These are phyloP conservation scores for Hyphopichia buzzinii DNA, from an alignment of 1,139 yeast species.

Conservation along the genomic window DNA sequence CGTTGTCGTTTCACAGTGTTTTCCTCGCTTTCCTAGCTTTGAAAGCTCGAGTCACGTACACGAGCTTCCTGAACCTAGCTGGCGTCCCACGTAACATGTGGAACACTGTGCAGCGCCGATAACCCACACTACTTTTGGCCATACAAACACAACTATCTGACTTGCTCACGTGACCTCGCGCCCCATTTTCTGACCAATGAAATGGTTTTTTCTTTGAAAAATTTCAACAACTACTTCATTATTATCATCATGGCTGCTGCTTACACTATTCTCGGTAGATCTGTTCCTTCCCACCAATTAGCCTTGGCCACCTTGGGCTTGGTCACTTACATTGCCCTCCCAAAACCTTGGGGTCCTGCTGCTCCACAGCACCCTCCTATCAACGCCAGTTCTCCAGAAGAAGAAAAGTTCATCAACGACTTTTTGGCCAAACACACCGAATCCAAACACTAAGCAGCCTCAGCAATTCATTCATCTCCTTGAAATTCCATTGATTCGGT, in stretches of 20 bases:
- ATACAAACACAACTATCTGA: too few species aligned
- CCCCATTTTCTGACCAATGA: not conserved
- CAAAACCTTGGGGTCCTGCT: conserved; percentile 71
- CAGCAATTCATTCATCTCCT: not conserved
- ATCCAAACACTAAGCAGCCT: conserved; percentile 34
- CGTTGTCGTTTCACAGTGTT: too few species aligned
- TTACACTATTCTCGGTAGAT: conserved; percentile 72
- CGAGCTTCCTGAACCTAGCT: too few species aligned
- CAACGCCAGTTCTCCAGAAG: conserved; percentile 80
- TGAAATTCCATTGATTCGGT: too few species aligned
- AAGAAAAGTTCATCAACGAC: conserved; percentile 68
- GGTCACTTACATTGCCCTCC: conserved; percentile 55
- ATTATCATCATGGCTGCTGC: conserved; percentile 66
- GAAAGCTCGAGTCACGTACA: too few species aligned
- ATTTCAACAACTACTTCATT: not conserved
- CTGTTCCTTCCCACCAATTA: conserved; percentile 71
- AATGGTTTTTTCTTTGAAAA: not conserved
- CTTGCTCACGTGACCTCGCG: not conserved
- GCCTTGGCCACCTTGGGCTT: conserved; percentile 69
- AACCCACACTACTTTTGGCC: too few species aligned
- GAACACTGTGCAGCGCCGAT: too few species aligned
- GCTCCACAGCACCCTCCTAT: conserved; percentile 64
- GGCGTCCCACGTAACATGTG: too few species aligned
- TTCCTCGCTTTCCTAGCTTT: too few species aligned
- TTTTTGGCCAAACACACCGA: conserved; percentile 39